These are phyloP conservation scores for Phytopythium boreale DNA, from an alignment of 352 stramenopile species.

Conservation along the genomic window DNA sequence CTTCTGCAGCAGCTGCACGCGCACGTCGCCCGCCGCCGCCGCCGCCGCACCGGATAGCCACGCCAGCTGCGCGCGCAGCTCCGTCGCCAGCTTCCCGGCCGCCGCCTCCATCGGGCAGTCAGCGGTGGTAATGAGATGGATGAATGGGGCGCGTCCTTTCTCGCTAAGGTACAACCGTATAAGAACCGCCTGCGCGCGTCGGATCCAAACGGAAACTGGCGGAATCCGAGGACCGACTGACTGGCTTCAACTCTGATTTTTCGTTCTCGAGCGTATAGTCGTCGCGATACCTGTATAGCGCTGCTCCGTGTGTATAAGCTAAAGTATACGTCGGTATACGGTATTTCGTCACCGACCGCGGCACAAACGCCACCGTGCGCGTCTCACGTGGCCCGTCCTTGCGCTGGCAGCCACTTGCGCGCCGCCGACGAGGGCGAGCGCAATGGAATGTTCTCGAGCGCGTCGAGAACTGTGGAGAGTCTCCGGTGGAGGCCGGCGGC, in stretches of 20 bases:
- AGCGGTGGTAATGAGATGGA: background rate
- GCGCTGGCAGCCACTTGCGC: background rate
- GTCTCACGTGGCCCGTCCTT: background rate
- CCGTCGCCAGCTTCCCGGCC: slow-evolving; percentile 1
- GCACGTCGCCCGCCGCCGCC: slow-evolving; percentile 2
- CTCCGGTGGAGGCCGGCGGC: too few relatives aligned
- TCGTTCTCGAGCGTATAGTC: background rate
- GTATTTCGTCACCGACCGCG: background rate
- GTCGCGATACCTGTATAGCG: background rate
- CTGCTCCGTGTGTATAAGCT: background rate
- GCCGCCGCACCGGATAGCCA: background rate
- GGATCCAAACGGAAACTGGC: background rate
- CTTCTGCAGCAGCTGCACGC: slow-evolving; percentile 22
- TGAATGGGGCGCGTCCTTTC: background rate
- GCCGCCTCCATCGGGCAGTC: slow-evolving; percentile 7
- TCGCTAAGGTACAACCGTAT: background rate
- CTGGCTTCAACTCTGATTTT: slow-evolving; percentile 7
- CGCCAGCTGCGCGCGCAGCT: slow-evolving; percentile 3
- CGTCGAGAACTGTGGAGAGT: background rate
- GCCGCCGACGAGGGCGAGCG: too few relatives aligned
- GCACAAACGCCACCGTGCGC: background rate
- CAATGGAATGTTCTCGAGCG: background rate
- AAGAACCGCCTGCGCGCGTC: background rate
- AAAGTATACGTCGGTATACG: background rate
- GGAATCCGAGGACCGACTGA: background rate